These are phyloP conservation scores for Colletotrichum echinochloae DNA, from an alignment of 2,329 filamentous ascomycete species.

Conservation along the genomic window DNA sequence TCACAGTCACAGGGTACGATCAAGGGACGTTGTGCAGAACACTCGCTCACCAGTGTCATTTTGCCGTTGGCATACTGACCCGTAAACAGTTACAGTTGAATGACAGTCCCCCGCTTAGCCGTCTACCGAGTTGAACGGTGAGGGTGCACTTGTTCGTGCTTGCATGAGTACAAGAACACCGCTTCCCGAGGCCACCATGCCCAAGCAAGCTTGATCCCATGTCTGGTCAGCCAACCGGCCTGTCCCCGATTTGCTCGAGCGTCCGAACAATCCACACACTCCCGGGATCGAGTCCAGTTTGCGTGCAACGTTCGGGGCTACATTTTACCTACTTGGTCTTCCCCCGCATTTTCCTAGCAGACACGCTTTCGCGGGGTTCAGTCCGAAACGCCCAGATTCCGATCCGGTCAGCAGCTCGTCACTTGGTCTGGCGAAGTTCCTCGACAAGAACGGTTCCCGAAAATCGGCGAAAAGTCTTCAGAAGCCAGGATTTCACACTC, in stretches of 20 bases:
- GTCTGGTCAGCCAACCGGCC: neutral
- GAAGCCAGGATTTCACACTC: neutral
- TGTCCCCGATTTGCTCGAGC: no score
- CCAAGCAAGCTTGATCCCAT: neutral
- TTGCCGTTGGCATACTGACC: no score
- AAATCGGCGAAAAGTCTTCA: neutral
- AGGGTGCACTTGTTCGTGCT: neutral
- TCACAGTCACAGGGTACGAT: neutral
- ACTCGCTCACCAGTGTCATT: neutral
- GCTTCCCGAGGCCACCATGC: neutral
- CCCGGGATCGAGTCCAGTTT: neutral
- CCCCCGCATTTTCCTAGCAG: constrained; percentile 1
- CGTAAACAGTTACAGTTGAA: no score
- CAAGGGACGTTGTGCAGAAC: constrained; percentile 10
- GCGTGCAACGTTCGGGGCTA: neutral
- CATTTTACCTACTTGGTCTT: neutral
- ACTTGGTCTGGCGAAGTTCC: neutral
- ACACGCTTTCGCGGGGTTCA: neutral
- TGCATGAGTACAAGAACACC: neutral
- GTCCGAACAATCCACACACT: neutral
- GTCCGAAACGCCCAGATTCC: neutral
- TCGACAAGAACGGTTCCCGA: neutral
- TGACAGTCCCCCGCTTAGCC: constrained; percentile 4
- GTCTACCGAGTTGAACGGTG: neutral
- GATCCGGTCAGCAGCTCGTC: neutral